Evolutionary conservation across 345 rosid species (phyloP), one percentile per base, ranked within the genome.

Genomic region (Murraya paniculata): DNA sequence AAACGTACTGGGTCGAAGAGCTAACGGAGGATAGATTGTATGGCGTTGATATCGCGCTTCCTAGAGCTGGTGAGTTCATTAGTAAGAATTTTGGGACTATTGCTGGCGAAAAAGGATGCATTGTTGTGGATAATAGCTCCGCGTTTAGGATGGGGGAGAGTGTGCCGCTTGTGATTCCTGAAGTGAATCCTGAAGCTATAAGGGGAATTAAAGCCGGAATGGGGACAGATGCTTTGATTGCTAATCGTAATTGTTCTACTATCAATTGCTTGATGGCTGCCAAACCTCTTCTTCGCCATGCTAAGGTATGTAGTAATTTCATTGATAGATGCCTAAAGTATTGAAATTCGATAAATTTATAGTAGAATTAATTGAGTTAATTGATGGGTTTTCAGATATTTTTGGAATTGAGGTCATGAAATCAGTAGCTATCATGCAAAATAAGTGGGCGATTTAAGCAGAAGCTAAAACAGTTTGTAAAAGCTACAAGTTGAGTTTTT

Each of bases 151-250:
- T 96, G 99, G 92, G 71, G 4, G 97, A 92, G 2, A 90, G 87
- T 2, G 89, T 92, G 71, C 98, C 99, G 21, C 86, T 96, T 66
- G 98, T 92, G 79, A 95, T 96, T 65, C 98, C 99, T 11, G 98
- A 96, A 81, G 99, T 96, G 81, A 96, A 96, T 81, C 97, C 97
- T 0, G 95, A 96, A 78, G 98, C 97, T 11, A 88, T 96, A 92
- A 66, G 62, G 45, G 99, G 94, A 79, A 88, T 92, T 65, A 96
- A 86, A 81, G 86, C 79, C 50, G 92, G 93, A 10, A 85, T 2
- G 45, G 92, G 93, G 4, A 92, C 90, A 79, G 97, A 97, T 24
- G 95, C 95, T 5, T 87, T 96, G 86, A 91, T 96, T n/a, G n/a
- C n/a, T n/a, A n/a, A n/a, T n/a, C n/a, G n/a, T n/a, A n/a, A n/a